Percentiles rank a stretch among this genome's conserved stretches.
Conservation (phyloP, 805 yeast species). For the Barnettozyma californica region DNA sequence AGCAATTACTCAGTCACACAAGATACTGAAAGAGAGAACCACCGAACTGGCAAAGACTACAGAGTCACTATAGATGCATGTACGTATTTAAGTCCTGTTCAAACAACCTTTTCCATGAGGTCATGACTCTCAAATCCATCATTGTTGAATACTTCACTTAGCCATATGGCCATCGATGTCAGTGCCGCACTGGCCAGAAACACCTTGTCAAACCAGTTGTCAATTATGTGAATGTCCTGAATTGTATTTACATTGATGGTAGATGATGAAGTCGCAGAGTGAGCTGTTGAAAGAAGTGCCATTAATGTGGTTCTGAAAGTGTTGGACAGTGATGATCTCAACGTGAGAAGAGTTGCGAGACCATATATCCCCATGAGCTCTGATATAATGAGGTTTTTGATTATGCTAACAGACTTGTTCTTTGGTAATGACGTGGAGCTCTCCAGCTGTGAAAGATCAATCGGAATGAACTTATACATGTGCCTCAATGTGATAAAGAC, state of each 20-base stretch:
- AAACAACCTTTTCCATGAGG: slow-evolving; percentile 13
- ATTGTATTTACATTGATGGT: slow-evolving; percentile 16
- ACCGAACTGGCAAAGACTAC: not conserved
- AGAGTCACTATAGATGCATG: not conserved
- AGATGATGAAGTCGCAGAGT: slow-evolving; percentile 14
- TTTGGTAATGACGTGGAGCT: slow-evolving; percentile 6
- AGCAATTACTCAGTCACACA: slow-evolving; percentile 2
- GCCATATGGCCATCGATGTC: slow-evolving; percentile 21
- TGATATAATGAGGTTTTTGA: slow-evolving; percentile 34
- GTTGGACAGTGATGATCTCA: slow-evolving; percentile 34
- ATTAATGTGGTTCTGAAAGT: slow-evolving; percentile 29
- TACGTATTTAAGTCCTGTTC: not conserved
- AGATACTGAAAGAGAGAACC: not conserved
- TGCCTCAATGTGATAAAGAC: slow-evolving; percentile 58
- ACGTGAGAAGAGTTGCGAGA: slow-evolving; percentile 33
- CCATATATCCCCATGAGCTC: slow-evolving; percentile 36
- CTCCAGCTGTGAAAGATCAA: slow-evolving; percentile 26
- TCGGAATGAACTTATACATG: slow-evolving; percentile 35
- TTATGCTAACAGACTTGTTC: slow-evolving; percentile 29
- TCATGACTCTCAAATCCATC: slow-evolving; percentile 20
- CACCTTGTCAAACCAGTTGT: slow-evolving; percentile 37
- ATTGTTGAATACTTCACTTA: slow-evolving; percentile 17
- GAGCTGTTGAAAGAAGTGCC: slow-evolving; percentile 21
- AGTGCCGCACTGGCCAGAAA: slow-evolving; percentile 29
- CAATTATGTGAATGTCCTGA: slow-evolving; percentile 24